A percentile compares a stretch with the other conserved stretches of the same genome.
These are phyloP conservation scores for Pontederia paniculata DNA, from an alignment of 176 grass and related monocot genomes.

Conservation along the genomic window DNA sequence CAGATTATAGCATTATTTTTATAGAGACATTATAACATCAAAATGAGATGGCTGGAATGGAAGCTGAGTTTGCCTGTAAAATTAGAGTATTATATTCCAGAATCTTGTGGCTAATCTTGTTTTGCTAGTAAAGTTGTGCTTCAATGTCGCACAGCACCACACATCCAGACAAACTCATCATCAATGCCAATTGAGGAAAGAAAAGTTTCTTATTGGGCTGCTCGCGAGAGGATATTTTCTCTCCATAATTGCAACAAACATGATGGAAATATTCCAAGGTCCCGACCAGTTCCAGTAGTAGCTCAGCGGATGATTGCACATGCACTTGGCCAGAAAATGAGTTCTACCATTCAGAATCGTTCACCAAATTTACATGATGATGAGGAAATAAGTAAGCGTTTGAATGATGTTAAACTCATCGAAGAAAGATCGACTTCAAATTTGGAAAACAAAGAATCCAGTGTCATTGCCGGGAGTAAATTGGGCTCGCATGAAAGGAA, in stretches of 20 bases:
- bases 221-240: constrained; percentile 69
- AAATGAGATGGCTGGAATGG: too few species aligned
- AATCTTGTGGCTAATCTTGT: too few species aligned
- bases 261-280: constrained; percentile 24
- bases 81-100: too few species aligned
- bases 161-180: constrained; percentile 12
- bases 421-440: not conserved
- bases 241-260: constrained; percentile 18
- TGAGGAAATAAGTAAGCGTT: constrained; percentile 22
- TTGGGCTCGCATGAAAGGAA: constrained; percentile 5
- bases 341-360: constrained; percentile 17
- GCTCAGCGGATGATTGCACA: constrained; percentile 90
- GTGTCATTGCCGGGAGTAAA: constrained; percentile 2
- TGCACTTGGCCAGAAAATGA: constrained; percentile 67
- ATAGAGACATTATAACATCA: too few species aligned
- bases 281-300: constrained; percentile 48
- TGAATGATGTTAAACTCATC: not conserved
- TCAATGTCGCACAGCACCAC: constrained; percentile 13
- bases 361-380: constrained; percentile 9
- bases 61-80: too few species aligned
- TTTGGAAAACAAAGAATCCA: constrained; percentile 1
- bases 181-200: constrained; percentile 62
- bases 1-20: too few species aligned
- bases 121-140: not conserved
- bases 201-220: constrained; percentile 70